Conservation (phyloP, 257 asterid genomes). For the Gentiana dahurica region DNA sequence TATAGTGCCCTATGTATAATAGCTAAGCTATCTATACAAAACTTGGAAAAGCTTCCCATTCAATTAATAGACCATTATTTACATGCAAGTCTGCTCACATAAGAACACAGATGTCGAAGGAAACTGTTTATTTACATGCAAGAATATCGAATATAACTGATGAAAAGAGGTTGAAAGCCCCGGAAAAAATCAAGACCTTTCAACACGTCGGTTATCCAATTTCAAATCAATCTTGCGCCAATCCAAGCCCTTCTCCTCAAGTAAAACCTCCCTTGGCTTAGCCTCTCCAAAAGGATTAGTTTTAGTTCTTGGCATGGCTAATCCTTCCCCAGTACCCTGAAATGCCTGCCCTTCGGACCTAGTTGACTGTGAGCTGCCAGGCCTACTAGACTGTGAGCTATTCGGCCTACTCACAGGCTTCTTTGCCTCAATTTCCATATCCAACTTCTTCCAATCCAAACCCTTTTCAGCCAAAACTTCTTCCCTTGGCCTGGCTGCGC, state of each 20-base stretch:
- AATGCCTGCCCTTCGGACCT: conserved; percentile 36
- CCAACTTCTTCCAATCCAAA: conserved; percentile 89
- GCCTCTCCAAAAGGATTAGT: conserved; percentile 96
- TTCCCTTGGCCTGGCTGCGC: conserved; percentile 94
- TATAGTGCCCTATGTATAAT: no score
- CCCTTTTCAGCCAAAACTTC: conserved; percentile 95
- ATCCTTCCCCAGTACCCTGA: conserved; percentile 33
- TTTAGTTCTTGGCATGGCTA: conserved; percentile 55
- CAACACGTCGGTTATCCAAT: conserved; percentile 65
- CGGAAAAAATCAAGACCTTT: conserved; percentile 38
- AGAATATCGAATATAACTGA: background rate
- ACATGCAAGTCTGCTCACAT: no score
- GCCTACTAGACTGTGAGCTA: conserved; percentile 88
- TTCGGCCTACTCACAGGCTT: conserved; percentile 61
- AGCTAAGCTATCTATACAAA: no score
- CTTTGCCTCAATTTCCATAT: conserved; percentile 54
- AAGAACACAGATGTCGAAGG: no score
- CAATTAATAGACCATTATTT: no score
- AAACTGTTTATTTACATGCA: no score
- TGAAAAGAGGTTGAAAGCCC: conserved; percentile 1
- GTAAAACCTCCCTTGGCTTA: conserved; percentile 94
- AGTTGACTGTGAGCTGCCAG: conserved; percentile 56
- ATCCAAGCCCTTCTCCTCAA: conserved; percentile 84
- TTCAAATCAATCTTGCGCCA: conserved; percentile 93
- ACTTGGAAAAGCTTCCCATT: no score